A percentile compares a stretch with the other conserved stretches of the same genome.
Evolutionary conservation across 2,329 filamentous ascomycete species (phyloP).

Genomic region (Calycina herbarum): DNA sequence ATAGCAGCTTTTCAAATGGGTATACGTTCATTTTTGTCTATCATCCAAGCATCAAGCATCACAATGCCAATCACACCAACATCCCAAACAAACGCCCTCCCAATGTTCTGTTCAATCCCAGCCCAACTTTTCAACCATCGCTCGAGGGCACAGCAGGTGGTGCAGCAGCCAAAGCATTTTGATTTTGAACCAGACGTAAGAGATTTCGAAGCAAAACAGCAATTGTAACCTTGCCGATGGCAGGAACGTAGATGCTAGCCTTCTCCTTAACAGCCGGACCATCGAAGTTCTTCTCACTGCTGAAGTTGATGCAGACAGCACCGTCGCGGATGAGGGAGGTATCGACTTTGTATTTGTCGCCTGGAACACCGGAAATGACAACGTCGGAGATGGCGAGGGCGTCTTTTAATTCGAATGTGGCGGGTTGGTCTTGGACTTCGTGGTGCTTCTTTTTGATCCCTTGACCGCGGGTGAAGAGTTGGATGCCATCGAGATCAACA

Average conservation of each 20-base stretch:
- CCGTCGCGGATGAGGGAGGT: slow-evolving; percentile 81
- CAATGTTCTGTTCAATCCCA: neutral
- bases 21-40: too few relatives aligned
- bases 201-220: slow-evolving; percentile 86
- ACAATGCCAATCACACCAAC: too few relatives aligned
- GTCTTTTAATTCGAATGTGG: slow-evolving; percentile 75
- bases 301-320: slow-evolving; percentile 98
- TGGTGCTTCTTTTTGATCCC: slow-evolving; percentile 85
- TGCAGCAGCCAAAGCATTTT: slow-evolving; percentile 9
- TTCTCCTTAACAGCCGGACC: slow-evolving; percentile 85
- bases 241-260: slow-evolving; percentile 94
- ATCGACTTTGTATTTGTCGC: slow-evolving; percentile 86
- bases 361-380: slow-evolving; percentile 89
- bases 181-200: slow-evolving; percentile 43
- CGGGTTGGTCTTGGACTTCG: slow-evolving; percentile 75
- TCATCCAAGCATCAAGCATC: too few relatives aligned
- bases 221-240: slow-evolving; percentile 97
- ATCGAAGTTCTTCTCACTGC: slow-evolving; percentile 91
- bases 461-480: slow-evolving; percentile 86
- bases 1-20: too few relatives aligned
- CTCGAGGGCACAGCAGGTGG: neutral
- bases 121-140: neutral
- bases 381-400: slow-evolving; percentile 89
- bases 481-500: slow-evolving; percentile 87
- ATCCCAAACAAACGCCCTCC: too few relatives aligned